Evolutionary conservation across 257 asterid genomes (phyloP), one percentile per base, ranked within the genome.

Genomic region (Gynochthodes officinalis): DNA sequence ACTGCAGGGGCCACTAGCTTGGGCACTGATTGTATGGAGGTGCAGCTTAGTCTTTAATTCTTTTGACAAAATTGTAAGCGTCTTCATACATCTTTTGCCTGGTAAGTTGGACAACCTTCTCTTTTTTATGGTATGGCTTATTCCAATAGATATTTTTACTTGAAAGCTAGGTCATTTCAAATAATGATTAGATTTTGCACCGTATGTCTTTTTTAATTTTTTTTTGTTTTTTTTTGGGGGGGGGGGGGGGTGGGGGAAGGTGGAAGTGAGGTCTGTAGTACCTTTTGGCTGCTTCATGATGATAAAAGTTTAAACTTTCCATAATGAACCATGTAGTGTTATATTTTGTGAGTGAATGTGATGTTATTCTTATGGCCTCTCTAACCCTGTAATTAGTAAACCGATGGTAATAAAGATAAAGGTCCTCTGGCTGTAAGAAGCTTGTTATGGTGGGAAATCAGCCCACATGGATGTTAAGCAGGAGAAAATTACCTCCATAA

Each of bases 1-100:
- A 65, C 64, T 74, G 65, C 86, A 94, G 99, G 99, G 99, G 28
- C 99, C 99, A 6, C 83, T 95, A 83, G 98, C 99, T 16, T 95
- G 99, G 99, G 99, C 99, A 53, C 79, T 92, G 76, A 92, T 95
- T 70, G 86, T 95, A 19, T 95, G 99, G 99, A 86, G 99, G 3
- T 88, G 96, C 78, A 92, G 99, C 88, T 83, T 95, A 80, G 99
- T 95, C 62, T 95, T 95, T 82, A 89, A 89, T 84, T 95, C 99
- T 46, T 87, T 89, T 79, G 98, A 95, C 88, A 95, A 95, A 82
- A 86, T 91, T 49, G 97, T 95, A 46, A 95, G 99, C 79, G 98
- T 95, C 79, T 90, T 92, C 84, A 95, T 95, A 82, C 99, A 95
- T 84, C 93, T 92, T 71, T 78, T 95, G 81, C 99, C 99, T 46